Evolutionary conservation across 805 yeast species (phyloP), one percentile per base, ranked within the genome.

Genomic region (Monosporozyma aerobia): DNA sequence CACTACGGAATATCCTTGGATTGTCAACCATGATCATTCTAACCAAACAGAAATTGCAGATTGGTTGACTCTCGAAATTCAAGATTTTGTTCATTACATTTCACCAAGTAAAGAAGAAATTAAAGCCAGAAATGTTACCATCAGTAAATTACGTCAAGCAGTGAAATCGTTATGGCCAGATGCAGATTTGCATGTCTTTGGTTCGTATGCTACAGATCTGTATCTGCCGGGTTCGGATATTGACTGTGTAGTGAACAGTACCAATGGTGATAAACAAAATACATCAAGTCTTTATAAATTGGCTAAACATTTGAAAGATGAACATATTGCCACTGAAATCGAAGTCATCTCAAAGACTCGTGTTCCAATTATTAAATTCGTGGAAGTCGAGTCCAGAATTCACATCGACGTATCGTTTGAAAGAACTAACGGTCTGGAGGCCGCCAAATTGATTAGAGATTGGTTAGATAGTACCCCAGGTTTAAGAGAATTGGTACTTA

Each of bases 221-320:
- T 92, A 90, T 63, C 73, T 92, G 16, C 98, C 98, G 0, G 96
- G 96, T 1, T 88, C 97, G 0, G 99, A 92, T 74, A 89, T 92
- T 33, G 99, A 92, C 68, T 83, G 94, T 82, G 97, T 90, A 46
- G 79, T 92, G 25, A 73, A 83, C 3, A 85, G 95, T 23, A 69
- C 75, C 16, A 69, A 72, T 13, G 82, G 83, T 2, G 78, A 79
- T 59, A 73, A 73, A 51, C 89, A 80, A 60, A 78, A 77, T 53
- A 78, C 87, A 63, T 75, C 81, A n/a, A 72, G 79, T 25, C 69
- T 92, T 47, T 90, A 83, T 64, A 83, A 82, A 60, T 72, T 92
- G 10, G 82, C 96, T 2, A 80, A 89, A 5, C 79, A 77, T 60
- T 73, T 92, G 56, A 77, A 87, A 59, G 74, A 77, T 43, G 71